Evolutionary conservation across 164 flowering plant genomes (phyloP).

Genomic region (Cinnamomum chago): DNA sequence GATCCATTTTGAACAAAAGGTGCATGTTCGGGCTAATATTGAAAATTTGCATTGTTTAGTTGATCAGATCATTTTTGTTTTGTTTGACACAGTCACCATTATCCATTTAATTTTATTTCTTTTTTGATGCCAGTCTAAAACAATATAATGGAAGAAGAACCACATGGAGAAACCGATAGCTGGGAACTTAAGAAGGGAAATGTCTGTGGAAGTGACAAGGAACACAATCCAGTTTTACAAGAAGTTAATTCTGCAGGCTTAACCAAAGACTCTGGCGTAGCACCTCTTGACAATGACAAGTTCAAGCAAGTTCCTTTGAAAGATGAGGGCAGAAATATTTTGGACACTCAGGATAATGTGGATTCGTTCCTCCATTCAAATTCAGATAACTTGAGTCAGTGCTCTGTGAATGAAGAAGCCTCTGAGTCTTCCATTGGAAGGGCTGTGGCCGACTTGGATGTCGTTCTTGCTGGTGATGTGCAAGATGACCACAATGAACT

Average conservation of each 20-base stretch:
- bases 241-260: too few species aligned
- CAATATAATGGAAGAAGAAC: slow-evolving; percentile 25
- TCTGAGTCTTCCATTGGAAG: slow-evolving; percentile 26
- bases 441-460: slow-evolving; percentile 28
- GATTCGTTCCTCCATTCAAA: slow-evolving; percentile 27
- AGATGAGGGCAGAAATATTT: slow-evolving; percentile 47
- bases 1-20: too few species aligned
- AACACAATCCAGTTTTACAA: slow-evolving; percentile 2
- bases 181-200: slow-evolving; percentile 6
- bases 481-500: slow-evolving; percentile 32
- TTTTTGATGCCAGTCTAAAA: neutral
- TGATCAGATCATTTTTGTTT: too few species aligned
- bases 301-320: slow-evolving; percentile 73
- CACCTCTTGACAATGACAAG: slow-evolving; percentile 41
- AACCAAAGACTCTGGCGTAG: slow-evolving; percentile 5
- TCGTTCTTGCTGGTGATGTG: slow-evolving; percentile 26
- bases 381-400: slow-evolving; percentile 35
- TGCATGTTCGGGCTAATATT: too few species aligned
- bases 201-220: slow-evolving; percentile 15
- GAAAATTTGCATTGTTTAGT: too few species aligned
- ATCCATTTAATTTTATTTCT: too few species aligned
- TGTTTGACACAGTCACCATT: too few species aligned
- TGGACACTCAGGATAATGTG: slow-evolving; percentile 17
- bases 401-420: slow-evolving; percentile 5
- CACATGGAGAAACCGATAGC: slow-evolving; percentile 25